Evolutionary conservation across 108 stramenopile genomes (phyloP).

Genomic region (Ochromonas danica): DNA sequence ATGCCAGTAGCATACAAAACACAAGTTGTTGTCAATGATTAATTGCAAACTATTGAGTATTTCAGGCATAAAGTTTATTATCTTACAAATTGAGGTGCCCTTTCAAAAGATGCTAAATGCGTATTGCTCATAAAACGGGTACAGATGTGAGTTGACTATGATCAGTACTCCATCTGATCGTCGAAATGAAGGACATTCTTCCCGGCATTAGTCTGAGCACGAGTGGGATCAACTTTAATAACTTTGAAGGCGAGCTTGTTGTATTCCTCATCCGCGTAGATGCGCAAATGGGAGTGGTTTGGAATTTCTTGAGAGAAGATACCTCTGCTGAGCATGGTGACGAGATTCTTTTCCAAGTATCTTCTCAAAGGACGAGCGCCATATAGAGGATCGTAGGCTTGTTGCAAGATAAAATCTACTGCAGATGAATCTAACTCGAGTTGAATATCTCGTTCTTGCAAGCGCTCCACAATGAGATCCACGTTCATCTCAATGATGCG

Average conservation of each 20-base stretch:
- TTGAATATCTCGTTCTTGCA: constrained; percentile 2
- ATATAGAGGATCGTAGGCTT: constrained; percentile 45
- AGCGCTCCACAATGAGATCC: constrained; percentile 32
- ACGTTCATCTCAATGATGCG: constrained; percentile 3
- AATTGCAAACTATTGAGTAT: too few relatives aligned
- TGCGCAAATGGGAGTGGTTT: background rate
- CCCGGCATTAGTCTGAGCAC: too few relatives aligned
- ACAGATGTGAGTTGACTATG: too few relatives aligned
- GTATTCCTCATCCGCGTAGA: background rate
- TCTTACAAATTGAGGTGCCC: too few relatives aligned
- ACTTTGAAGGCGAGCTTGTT: background rate
- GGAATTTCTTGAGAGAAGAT: background rate
- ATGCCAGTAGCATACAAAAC: too few relatives aligned
- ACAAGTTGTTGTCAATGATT: too few relatives aligned
- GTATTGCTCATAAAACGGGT: too few relatives aligned
- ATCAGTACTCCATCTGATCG: too few relatives aligned
- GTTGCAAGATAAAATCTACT: constrained; percentile 32
- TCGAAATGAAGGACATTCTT: too few relatives aligned
- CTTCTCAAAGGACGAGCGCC: constrained; percentile 72
- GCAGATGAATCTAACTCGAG: background rate
- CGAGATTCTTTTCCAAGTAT: constrained; percentile 24
- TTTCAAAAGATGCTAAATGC: too few relatives aligned
- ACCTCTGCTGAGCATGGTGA: constrained; percentile 7
- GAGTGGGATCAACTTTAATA: too few relatives aligned
- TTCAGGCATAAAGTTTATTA: too few relatives aligned